phyloP scores from a whole-genome alignment of 257 asterid genomes.

The Nicotiana benthamiana region DNA sequence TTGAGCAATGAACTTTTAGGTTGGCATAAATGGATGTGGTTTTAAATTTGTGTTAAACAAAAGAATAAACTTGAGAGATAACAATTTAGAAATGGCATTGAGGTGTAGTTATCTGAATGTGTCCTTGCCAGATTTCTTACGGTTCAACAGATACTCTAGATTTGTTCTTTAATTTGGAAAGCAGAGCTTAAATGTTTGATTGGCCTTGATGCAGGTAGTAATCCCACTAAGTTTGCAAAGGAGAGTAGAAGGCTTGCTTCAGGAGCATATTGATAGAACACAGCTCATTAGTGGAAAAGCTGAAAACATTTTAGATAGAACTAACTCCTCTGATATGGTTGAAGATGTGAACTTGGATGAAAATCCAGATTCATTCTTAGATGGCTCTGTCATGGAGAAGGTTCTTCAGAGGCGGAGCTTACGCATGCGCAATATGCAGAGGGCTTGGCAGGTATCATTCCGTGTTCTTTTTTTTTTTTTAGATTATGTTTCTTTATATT shows the following conservation, averaged over 20 bases:
- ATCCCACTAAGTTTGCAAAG: conserved; percentile 92
- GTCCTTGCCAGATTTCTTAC: background rate
- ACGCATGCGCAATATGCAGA: conserved; percentile 94
- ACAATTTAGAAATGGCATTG: background rate
- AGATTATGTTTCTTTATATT: background rate
- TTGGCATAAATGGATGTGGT: background rate
- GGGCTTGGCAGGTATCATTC: conserved; percentile 79
- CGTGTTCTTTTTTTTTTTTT: background rate
- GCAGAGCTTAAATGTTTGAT: conserved; percentile 13
- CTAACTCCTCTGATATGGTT: conserved; percentile 23
- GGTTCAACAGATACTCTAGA: background rate
- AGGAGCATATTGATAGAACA: conserved; percentile 88
- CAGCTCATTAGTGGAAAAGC: conserved; percentile 34
- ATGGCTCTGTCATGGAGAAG: conserved; percentile 91
- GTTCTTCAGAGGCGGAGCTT: conserved; percentile 92
- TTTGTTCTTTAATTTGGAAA: background rate
- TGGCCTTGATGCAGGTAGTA: conserved; percentile 54
- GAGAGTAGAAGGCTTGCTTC: conserved; percentile 94
- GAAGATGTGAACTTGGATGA: conserved; percentile 43
- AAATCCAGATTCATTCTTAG: conserved; percentile 56
- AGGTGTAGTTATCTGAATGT: background rate
- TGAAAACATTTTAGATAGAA: conserved; percentile 26
- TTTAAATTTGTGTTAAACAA: background rate
- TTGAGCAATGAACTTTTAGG: background rate
- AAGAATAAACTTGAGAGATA: background rate